Evolutionary conservation across 139 green algal genomes (phyloP), one percentile per base, ranked within the genome.

Genomic region (Zygnema circumcarinatum): DNA sequence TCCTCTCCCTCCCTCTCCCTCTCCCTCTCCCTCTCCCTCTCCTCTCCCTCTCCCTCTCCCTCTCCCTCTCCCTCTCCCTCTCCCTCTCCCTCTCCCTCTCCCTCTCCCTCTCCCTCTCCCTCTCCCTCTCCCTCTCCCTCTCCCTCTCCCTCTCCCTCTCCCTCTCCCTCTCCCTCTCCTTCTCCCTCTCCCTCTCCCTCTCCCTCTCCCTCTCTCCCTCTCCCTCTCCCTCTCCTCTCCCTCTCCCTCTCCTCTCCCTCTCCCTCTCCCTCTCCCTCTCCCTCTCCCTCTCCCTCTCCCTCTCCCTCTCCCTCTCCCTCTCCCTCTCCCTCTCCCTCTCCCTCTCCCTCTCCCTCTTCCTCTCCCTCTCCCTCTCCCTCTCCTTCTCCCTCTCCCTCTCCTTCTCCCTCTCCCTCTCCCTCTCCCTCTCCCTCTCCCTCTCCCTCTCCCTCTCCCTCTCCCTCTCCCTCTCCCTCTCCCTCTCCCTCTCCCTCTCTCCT

Each of bases 291-390:
- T n/a, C 73, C 25, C 25, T 81, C 73, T 69, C 32, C 73, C 25
- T 25, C 76, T 42, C 22, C 36, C 7, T 76, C 76, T 16, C 53
- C 39, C 33, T 42, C 76, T 16, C 22, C 75, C 33, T 84, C 39
- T 83, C 76, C 76, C 33, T 42, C 53, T 80, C 76, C 76, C 33
- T 68, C 53, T 35, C 53, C 76, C 42, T 35, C 76, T 11, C 32
- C 76, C 79, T 83, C 53, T 42, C 76, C 76, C 76, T 68, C 33
- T 35, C 53, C 38, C 79, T 42, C 76, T 32, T 42, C 76, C 38
- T 42, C 76, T 83, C 38, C 38, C 16, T 35, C 38, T 20, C 38
- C 35, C 21, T 76, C 68, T 25, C 68, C 68, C 20, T 36, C 68
- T 76, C 68, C 68, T 35, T 36, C 68, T 16, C 38, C 68, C 35